These are phyloP conservation scores for Cladorrhinum samala DNA, from an alignment of 495 filamentous ascomycete species.

Conservation along the genomic window DNA sequence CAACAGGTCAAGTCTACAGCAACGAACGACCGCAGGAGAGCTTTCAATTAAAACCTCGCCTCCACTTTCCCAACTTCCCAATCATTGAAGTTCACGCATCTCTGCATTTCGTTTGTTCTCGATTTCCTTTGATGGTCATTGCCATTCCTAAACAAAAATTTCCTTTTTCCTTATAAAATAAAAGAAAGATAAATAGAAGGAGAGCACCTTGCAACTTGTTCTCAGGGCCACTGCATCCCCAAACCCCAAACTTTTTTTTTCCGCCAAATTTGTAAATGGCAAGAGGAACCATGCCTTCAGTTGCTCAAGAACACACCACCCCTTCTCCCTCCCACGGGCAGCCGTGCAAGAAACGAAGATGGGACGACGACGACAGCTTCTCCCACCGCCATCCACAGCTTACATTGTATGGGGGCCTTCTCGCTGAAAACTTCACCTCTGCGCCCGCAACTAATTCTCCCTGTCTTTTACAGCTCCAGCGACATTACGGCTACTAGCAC, in stretches of 20 bases:
- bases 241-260: background rate
- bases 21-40: background rate
- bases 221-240: no score
- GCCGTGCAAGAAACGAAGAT: conserved; percentile 35
- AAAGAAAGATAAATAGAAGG: no score
- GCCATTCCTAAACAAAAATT: background rate
- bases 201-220: background rate
- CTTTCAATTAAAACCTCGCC: background rate
- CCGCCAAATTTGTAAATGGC: background rate
- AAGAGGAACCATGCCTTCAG: conserved; percentile 25
- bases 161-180: no score
- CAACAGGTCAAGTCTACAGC: background rate
- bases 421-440: conserved; percentile 1
- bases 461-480: conserved; percentile 11
- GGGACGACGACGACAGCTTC: conserved; percentile 28
- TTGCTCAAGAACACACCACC: conserved; percentile 18
- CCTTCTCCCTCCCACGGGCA: conserved; percentile 12
- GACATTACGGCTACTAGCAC: background rate
- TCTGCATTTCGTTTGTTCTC: background rate
- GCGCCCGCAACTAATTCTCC: background rate
- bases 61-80: background rate
- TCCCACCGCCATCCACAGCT: no score
- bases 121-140: conserved; percentile 1
- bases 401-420: conserved; percentile 26
- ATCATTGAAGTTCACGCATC: background rate